phyloP scores from a whole-genome alignment of 2,329 filamentous ascomycete genomes.

The Cladophialophora carrionii region DNA sequence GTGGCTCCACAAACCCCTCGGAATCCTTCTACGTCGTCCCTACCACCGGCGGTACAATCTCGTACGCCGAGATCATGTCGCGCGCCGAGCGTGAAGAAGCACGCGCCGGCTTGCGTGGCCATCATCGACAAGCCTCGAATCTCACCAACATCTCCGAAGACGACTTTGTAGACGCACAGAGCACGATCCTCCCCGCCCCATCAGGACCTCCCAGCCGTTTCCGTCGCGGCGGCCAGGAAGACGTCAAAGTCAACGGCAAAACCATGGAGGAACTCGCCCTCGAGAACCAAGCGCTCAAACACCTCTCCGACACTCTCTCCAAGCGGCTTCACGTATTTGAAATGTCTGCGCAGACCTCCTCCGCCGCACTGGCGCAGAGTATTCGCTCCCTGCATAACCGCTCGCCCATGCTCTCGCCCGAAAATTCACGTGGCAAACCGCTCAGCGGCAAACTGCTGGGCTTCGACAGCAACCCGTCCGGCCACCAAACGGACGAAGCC shows the following conservation, averaged over 20 bases:
- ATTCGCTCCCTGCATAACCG: slow-evolving; percentile 56
- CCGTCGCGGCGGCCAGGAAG: slow-evolving; percentile 19
- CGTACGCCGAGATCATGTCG: slow-evolving; percentile 85
- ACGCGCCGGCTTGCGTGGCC: slow-evolving; percentile 36
- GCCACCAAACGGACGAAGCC: slow-evolving; percentile 51
- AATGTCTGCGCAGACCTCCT: slow-evolving; percentile 83
- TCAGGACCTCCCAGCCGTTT: slow-evolving; percentile 34
- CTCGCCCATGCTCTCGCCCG: slow-evolving; percentile 30
- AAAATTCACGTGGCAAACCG: slow-evolving; percentile 38
- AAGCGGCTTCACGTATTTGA: slow-evolving; percentile 92
- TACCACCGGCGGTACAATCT: slow-evolving; percentile 84
- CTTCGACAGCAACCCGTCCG: slow-evolving; percentile 3
- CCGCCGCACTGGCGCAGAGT: slow-evolving; percentile 83
- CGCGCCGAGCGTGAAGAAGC: slow-evolving; percentile 52
- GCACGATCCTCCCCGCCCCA: slow-evolving; percentile 57
- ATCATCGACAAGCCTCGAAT: slow-evolving; percentile 43
- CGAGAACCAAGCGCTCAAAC: slow-evolving; percentile 84
- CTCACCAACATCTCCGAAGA: slow-evolving; percentile 71
- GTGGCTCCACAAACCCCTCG: slow-evolving; percentile 61
- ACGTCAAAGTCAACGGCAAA: slow-evolving; percentile 53
- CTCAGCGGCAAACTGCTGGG: slow-evolving; percentile 11
- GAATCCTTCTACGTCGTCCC: slow-evolving; percentile 94
- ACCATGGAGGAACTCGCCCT: slow-evolving; percentile 84
- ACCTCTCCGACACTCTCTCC: slow-evolving; percentile 81
- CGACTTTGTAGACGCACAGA: slow-evolving; percentile 85